Conservation (phyloP, 495 filamentous ascomycete genomes). For the Penicillium psychrofluorescens region DNA sequence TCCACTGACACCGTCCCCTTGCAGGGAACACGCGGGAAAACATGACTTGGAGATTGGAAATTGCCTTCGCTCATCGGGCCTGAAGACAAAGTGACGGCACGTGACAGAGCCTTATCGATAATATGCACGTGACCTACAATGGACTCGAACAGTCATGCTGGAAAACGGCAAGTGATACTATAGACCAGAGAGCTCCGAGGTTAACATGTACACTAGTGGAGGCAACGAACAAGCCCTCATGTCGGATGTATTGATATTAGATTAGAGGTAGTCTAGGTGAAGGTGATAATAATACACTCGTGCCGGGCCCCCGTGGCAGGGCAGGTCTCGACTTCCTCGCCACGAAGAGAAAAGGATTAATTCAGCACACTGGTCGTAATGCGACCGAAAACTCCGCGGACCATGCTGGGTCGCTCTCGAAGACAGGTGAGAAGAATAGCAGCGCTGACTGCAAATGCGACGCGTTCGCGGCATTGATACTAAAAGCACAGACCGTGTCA, state of each 20-base stretch:
- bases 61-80: neutral
- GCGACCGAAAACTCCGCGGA: conserved; percentile 69
- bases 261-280: neutral
- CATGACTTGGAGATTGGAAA: conserved; percentile 20
- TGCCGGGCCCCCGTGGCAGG: neutral
- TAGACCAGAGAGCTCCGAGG: neutral
- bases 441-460: conserved; percentile 64
- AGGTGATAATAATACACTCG: conserved; percentile 9
- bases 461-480: conserved; percentile 68
- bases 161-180: too few relatives aligned
- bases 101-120: conserved; percentile 14
- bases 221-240: too few relatives aligned
- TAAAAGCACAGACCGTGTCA: conserved; percentile 28
- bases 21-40: conserved; percentile 23
- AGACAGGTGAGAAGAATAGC: conserved; percentile 70
- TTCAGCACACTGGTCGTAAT: conserved; percentile 52
- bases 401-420: conserved; percentile 54
- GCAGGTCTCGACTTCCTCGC: neutral
- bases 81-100: conserved; percentile 2
- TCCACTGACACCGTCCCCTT: conserved; percentile 16
- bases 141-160: neutral
- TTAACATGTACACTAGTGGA: neutral
- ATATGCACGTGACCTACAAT: neutral
- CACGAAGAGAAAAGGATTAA: conserved; percentile 1
- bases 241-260: too few relatives aligned